Base-by-base conservation (phyloP, 1,284 basidiomycete species). In the Tylopilus orsonianus region DNA sequence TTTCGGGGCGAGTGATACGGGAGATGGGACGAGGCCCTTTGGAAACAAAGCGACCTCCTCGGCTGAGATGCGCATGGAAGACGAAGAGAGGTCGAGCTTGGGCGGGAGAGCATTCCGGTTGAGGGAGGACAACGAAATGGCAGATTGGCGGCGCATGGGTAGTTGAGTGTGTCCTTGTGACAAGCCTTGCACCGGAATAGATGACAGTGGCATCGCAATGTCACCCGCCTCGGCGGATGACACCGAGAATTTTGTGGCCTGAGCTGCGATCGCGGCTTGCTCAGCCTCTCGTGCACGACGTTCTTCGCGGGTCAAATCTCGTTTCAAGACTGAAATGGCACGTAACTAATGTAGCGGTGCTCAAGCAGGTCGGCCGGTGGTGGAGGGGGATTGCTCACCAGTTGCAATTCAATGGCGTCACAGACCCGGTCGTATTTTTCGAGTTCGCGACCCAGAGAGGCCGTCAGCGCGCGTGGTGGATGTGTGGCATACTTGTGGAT, bases 381-480 rank as follows among this genome's bases (percentile, higher is more conserved):
- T 14, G 32, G 34, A 37, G 34, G 23, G 30, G 22, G n/a, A 27
- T 37, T 61, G 57, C 81, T 65, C 62, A 83, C 87, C 53, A 90
- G 60, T 45, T 82, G 80, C 30, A 79, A 75, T 60, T 90, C 87
- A 43, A 90, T 78, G 3, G 79, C 72, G 59, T 90, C 87, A 54
- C 85, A 88, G 7, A 90, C 57, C 56, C 87, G 85, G 58, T 90
- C 85, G 56, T 85, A 90, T 58, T 78, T 82, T 61, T 87, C 85
- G 2, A 89, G 69, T 59, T 88, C 86, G 30, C 78, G 77, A 12
- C 86, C 84, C 19, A 90, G 72, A 13, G 82, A 73, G 5, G 79
- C 71, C 6, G 77, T 81, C 14, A 89, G 65, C 7, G 82, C 75
- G 13, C 70, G 77, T 5, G 87, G 87, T 26, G 87, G 86, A 46